These are phyloP conservation scores for Scutellaria galericulata DNA, from an alignment of 257 asterid species.

Conservation along the genomic window DNA sequence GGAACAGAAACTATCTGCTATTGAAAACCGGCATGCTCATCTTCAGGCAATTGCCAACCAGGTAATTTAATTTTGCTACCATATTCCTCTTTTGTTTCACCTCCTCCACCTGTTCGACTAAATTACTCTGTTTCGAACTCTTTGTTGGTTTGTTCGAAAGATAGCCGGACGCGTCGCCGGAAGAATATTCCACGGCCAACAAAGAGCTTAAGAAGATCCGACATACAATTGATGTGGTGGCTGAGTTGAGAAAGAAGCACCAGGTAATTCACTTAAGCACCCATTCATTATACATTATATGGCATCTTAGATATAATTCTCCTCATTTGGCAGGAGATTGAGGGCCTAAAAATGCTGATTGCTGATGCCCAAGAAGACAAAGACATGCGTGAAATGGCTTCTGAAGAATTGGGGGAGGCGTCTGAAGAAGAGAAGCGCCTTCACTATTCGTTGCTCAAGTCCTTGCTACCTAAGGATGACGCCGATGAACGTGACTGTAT, in stretches of 20 bases:
- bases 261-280: conserved; percentile 50
- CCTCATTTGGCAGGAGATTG: conserved; percentile 64
- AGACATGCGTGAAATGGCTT: conserved; percentile 90
- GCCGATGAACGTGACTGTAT: conserved; percentile 95
- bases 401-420: conserved; percentile 75
- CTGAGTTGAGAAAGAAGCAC: conserved; percentile 68
- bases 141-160: conserved; percentile 42
- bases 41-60: conserved; percentile 61
- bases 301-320: background rate
- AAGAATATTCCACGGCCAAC: conserved; percentile 74
- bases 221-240: conserved; percentile 57
- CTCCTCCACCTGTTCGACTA: conserved; percentile 34
- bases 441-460: conserved; percentile 67
- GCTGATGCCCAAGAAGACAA: conserved; percentile 76
- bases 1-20: conserved; percentile 70
- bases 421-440: conserved; percentile 71
- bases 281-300: background rate
- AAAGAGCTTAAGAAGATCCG: conserved; percentile 87
- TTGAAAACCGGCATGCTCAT: conserved; percentile 64
- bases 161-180: conserved; percentile 80
- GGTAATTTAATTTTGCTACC: conserved; percentile 42
- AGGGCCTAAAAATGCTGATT: conserved; percentile 62
- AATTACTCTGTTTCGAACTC: conserved; percentile 29
- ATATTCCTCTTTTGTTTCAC: background rate
- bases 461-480: conserved; percentile 90